Base-by-base conservation (phyloP, 2,329 filamentous ascomycete genomes). In the Penicillium glabrum region DNA sequence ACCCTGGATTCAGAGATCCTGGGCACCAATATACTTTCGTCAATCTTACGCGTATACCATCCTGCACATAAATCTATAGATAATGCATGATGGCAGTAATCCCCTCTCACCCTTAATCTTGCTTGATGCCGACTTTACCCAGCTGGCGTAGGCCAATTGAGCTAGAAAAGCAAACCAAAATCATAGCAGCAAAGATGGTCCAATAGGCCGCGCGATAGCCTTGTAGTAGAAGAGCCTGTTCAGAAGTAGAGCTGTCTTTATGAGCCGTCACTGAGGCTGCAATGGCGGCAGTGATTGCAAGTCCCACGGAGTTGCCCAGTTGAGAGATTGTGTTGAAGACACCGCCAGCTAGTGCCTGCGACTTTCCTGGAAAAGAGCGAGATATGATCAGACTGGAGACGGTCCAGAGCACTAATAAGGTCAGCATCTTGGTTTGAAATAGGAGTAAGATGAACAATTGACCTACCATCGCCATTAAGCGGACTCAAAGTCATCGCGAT, bases 401-500 rank as follows among this genome's bases (percentile, higher is more conserved):
- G 2, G 54, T 57, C 48, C 24, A 53, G 2, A 21, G 54, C n/a
- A 51, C 35, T 41, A 13, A 1, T 1, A 19, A 47, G 13, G 46
- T 41, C 37, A 41, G n/a, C 9, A 37, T 37, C 4, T 37, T 37
- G 16, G 1, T n/a, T 37, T n/a, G 35, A 19, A 21, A 5, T 26
- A 43, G 29, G 26, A 27, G 16, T 21, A 1, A 29, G 10, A 29
- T 14, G 3, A 5, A 9, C 0, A 2, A 0, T 8, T 2, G 1
- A 6, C 37, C 11, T n/a, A 41, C 37, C 37, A 14, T 50, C 47
- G 5, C 27, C 47, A 14, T 33, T 31, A n/a, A 49, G 21, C 6
- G 46, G 46, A 13, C 31, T 50, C 13, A 50, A 27, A 3, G 37
- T 33, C 37, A 50, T 50, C 1, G 49, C 75, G 10, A 77, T 61